Conservation (phyloP, 163 green algal genomes). For the Scenedesmus sp. region DNA sequence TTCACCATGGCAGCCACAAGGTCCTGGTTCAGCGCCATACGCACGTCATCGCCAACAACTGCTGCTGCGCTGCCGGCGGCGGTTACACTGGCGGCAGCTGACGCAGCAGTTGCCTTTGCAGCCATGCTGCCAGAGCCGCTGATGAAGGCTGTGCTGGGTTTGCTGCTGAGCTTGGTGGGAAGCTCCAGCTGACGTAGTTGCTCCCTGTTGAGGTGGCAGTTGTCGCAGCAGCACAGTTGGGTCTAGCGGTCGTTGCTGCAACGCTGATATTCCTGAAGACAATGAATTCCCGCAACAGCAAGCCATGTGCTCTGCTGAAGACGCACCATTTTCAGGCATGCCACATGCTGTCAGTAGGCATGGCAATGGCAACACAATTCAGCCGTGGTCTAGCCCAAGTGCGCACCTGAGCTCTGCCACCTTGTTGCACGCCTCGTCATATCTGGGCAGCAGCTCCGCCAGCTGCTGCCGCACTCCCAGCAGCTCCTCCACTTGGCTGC, state of each 20-base stretch:
- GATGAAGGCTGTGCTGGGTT: constrained; percentile 4
- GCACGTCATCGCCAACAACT: constrained; percentile 24
- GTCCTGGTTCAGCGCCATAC: constrained; percentile 57
- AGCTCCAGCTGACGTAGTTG: constrained; percentile 56
- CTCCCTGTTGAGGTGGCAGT: constrained; percentile 23
- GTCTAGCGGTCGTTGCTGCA: too few species aligned
- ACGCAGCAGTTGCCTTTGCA: not conserved
- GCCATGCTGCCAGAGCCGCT: not conserved
- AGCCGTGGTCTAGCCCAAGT: not conserved
- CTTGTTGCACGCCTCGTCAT: constrained; percentile 53
- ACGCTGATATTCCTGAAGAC: not conserved
- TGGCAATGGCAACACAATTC: not conserved
- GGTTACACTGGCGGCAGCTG: not conserved
- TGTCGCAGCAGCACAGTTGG: not conserved
- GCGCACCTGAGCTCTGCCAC: constrained; percentile 60
- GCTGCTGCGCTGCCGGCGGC: not conserved
- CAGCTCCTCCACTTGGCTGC: constrained; percentile 60
- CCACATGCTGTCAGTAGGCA: not conserved
- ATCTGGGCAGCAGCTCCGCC: constrained; percentile 49
- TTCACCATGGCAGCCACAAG: constrained; percentile 62
- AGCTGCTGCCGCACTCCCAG: constrained; percentile 62
- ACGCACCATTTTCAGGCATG: not conserved
- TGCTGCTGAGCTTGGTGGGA: constrained; percentile 19
- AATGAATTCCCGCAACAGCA: not conserved
- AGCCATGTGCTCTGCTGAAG: not conserved